These are phyloP conservation scores for Terfezia boudieri DNA, from an alignment of 495 filamentous ascomycete genomes.

Conservation along the genomic window DNA sequence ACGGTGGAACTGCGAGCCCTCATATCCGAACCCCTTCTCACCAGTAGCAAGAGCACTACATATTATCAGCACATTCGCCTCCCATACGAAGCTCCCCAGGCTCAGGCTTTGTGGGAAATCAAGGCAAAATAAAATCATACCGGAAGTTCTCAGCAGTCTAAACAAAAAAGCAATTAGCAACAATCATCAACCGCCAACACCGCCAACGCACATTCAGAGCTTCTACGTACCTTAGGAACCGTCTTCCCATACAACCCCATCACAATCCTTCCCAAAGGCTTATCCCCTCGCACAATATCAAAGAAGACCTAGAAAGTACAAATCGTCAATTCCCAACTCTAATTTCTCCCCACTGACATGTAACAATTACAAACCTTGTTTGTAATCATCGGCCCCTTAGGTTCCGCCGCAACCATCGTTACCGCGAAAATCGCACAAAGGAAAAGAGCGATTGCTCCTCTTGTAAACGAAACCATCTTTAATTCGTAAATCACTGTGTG, in stretches of 20 bases:
- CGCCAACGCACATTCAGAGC: not conserved
- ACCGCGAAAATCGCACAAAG: conserved; percentile 39
- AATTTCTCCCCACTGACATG: not conserved
- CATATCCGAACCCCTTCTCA: conserved; percentile 91
- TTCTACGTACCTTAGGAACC: conserved; percentile 48
- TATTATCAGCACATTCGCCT: not conserved
- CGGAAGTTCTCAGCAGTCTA: conserved; percentile 95
- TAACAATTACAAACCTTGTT: conserved; percentile 38
- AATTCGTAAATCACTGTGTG: not conserved
- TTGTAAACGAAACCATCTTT: not conserved
- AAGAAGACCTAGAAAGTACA: conserved; percentile 52
- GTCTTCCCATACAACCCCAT: conserved; percentile 96
- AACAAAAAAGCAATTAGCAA: not conserved
- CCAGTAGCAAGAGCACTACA: conserved; percentile 73
- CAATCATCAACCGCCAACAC: not conserved
- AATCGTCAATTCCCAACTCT: conserved; percentile 7
- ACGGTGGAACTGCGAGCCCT: conserved; percentile 90
- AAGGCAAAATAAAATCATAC: conserved; percentile 3
- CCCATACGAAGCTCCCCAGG: not conserved
- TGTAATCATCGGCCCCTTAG: conserved; percentile 90
- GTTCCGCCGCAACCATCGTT: conserved; percentile 33
- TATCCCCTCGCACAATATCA: conserved; percentile 77
- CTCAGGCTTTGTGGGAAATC: not conserved
- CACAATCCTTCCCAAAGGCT: conserved; percentile 65
- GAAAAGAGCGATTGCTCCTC: conserved; percentile 33